Evolutionary conservation across 1,284 basidiomycete species (phyloP).

Genomic region (Macrocybe sp.): DNA sequence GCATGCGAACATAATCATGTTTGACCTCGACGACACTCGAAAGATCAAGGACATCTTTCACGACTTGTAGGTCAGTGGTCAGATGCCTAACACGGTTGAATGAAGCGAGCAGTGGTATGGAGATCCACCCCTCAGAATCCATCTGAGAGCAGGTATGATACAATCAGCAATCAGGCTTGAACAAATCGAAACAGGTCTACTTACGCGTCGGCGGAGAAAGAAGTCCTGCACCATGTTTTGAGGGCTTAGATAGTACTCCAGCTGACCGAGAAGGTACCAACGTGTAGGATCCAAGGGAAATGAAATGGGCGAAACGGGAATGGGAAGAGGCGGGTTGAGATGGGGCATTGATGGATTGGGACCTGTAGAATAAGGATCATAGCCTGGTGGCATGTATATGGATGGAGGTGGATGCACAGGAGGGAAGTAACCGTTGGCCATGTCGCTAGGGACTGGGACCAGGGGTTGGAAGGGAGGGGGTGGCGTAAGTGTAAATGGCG

Average conservation of each 20-base stretch:
- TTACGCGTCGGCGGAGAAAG: conserved; percentile 71
- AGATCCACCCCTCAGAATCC: conserved; percentile 87
- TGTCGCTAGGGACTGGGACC: conserved; percentile 17
- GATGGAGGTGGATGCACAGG: conserved; percentile 16
- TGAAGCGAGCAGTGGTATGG: conserved; percentile 73
- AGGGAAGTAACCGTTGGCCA: conserved; percentile 11
- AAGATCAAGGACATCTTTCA: conserved; percentile 66
- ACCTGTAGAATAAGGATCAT: conserved; percentile 14
- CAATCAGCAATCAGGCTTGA: conserved; percentile 5
- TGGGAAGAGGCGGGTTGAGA: conserved; percentile 39
- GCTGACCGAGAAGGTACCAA: conserved; percentile 70
- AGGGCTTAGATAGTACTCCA: conserved; percentile 87
- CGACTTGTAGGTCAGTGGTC: conserved; percentile 61
- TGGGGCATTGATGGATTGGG: conserved; percentile 13
- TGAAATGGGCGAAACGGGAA: conserved; percentile 49
- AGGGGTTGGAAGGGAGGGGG: conserved; percentile 27
- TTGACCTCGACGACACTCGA: conserved; percentile 74
- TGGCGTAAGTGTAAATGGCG: conserved; percentile 30
- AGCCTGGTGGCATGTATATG: conserved; percentile 20
- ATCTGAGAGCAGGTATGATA: conserved; percentile 48
- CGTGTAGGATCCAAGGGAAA: conserved; percentile 62
- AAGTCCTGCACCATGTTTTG: conserved; percentile 85
- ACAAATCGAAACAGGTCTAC: conserved; percentile 18
- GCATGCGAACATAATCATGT: conserved; percentile 65
- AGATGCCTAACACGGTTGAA: conserved; percentile 81